Percentiles rank a stretch among this genome's conserved stretches.
Evolutionary conservation across 345 rosid genomes (phyloP).

Genomic region (Turnera subulata): DNA sequence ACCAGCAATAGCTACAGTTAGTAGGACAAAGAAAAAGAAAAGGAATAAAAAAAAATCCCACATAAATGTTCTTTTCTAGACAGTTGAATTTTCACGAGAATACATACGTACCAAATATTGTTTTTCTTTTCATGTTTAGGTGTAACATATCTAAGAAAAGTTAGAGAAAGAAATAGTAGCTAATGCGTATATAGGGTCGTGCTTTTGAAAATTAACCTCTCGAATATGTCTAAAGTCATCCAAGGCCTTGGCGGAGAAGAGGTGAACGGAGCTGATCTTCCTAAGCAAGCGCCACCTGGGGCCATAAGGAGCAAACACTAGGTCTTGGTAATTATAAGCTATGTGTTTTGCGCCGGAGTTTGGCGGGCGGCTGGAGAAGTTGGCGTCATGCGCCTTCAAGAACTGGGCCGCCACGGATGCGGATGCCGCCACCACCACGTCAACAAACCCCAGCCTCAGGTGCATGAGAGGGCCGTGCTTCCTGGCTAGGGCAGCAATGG

Average conservation of each 20-base stretch:
- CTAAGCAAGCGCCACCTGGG: slow-evolving; percentile 80
- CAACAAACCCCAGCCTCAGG: slow-evolving; percentile 68
- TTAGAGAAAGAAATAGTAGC: too few species aligned
- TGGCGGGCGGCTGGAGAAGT: slow-evolving; percentile 88
- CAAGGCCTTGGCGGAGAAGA: slow-evolving; percentile 84
- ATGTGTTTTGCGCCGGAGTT: slow-evolving; percentile 83
- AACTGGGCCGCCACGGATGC: slow-evolving; percentile 81
- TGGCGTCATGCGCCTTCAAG: slow-evolving; percentile 67
- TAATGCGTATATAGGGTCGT: too few species aligned
- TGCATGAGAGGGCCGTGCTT: slow-evolving; percentile 74
- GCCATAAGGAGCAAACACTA: slow-evolving; percentile 92
- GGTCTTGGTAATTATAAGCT: slow-evolving; percentile 87
- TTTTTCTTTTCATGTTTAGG: too few species aligned
- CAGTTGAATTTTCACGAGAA: too few species aligned
- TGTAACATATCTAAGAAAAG: too few species aligned
- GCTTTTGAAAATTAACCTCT: slow-evolving; percentile 51
- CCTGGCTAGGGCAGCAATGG: slow-evolving; percentile 49
- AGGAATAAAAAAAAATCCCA: too few species aligned
- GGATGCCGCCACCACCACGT: slow-evolving; percentile 80
- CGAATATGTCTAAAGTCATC: slow-evolving; percentile 73
- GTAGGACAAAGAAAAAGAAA: too few species aligned
- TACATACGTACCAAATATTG: too few species aligned
- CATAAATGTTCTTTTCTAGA: too few species aligned
- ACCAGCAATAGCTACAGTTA: too few species aligned
- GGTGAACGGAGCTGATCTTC: slow-evolving; percentile 75